phyloP scores from a whole-genome alignment of 2,329 filamentous ascomycete species.

The Cercospora sp. region DNA sequence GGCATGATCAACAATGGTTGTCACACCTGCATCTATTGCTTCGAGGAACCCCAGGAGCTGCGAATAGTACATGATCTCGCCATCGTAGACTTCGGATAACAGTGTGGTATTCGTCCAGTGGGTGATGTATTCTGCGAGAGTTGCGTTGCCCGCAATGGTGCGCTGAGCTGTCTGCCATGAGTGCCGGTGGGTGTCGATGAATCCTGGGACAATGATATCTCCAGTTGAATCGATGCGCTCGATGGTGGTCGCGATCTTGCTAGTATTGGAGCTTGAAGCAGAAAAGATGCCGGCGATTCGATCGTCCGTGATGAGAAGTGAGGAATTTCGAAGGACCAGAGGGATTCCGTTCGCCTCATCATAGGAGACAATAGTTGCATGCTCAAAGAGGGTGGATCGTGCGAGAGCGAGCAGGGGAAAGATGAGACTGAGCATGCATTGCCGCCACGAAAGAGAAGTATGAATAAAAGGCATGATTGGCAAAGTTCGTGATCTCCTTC shows the following conservation, averaged over 20 bases:
- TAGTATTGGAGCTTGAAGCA: not conserved
- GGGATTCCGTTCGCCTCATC: not conserved
- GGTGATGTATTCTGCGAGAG: not conserved
- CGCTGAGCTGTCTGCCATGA: not conserved
- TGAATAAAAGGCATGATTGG: not conserved
- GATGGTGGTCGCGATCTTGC: not conserved
- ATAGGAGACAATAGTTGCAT: not conserved
- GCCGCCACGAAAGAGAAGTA: not conserved
- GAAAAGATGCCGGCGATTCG: not conserved
- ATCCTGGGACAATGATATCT: not conserved
- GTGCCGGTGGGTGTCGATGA: not conserved
- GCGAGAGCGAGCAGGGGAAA: not conserved
- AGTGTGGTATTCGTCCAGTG: not conserved
- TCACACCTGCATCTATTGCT: not conserved
- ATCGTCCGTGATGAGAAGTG: not conserved
- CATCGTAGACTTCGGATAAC: not conserved
- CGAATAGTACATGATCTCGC: not conserved
- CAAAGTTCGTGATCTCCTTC: not conserved
- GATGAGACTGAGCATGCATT: not conserved
- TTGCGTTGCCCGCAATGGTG: not conserved
- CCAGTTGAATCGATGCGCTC: not conserved
- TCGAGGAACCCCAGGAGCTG: not conserved
- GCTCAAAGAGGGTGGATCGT: not conserved
- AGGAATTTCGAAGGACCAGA: not conserved
- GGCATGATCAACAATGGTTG: not conserved